Conservation (phyloP, 169 alveolate genomes). For the Cryptosporidium sp. region DNA sequence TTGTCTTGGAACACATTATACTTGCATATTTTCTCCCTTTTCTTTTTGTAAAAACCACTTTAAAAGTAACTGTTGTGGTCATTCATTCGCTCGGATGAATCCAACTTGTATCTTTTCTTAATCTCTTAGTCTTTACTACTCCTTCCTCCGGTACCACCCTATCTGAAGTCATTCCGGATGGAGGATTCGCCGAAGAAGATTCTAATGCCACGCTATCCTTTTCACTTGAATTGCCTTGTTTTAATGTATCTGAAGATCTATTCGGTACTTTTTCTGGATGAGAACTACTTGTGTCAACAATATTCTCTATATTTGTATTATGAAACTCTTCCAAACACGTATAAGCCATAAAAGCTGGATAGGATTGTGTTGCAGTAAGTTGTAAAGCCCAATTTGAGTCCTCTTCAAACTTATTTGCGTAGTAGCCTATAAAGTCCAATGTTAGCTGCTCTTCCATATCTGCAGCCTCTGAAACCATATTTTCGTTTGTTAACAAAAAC, state of each 20-base stretch:
- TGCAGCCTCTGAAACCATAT: slow-evolving; percentile 13
- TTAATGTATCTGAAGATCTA: neutral
- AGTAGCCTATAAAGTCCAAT: slow-evolving; percentile 65
- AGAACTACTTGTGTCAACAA: neutral
- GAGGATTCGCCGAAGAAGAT: neutral
- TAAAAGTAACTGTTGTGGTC: neutral
- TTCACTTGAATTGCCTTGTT: neutral
- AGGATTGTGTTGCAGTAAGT: slow-evolving; percentile 66
- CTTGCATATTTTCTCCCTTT: neutral
- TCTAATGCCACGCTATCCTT: neutral
- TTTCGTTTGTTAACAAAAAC: slow-evolving; percentile 34
- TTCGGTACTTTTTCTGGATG: neutral
- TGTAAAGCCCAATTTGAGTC: slow-evolving; percentile 74
- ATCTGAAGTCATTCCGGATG: neutral
- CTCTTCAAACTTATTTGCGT: slow-evolving; percentile 68
- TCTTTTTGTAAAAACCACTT: neutral
- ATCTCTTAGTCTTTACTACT: neutral
- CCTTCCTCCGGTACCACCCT: neutral
- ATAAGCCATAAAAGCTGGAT: slow-evolving; percentile 74
- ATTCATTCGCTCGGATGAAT: slow-evolving; percentile 2
- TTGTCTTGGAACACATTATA: neutral
- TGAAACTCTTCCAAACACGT: slow-evolving; percentile 72
- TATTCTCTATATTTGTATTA: neutral
- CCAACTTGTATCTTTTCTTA: slow-evolving; percentile 34
- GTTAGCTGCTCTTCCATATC: slow-evolving; percentile 72